Evolutionary conservation across 2,329 filamentous ascomycete genomes (phyloP), one percentile per base, ranked within the genome.

Genomic region (Aureobasidium uvarum): DNA sequence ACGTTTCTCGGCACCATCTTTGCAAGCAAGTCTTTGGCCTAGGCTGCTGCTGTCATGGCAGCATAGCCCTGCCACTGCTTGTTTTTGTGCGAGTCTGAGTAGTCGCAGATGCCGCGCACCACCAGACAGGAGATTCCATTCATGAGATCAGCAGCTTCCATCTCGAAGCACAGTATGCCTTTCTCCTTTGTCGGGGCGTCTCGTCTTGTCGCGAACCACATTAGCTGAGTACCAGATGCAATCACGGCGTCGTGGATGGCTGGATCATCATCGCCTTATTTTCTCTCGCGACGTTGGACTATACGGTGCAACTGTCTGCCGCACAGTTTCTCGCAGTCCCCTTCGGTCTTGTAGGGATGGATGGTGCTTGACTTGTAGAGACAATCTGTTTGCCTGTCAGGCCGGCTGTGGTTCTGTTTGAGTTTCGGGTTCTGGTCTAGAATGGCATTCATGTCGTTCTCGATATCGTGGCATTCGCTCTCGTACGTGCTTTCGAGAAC

Each of bases 191-290:
- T 36, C 7, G 63, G 16, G 13, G 38, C 20, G 23, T 67, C 66
- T 48, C 66, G 55, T 6, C 13, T 56, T 20, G 1, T 33, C 13
- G 46, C 66, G 46, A 64, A 56, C 38, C 66, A 66, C 23, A 67
- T 51, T 7, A 67, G 25, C 14, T 33, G 72, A 56, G 80, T 74
- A 16, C 74, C 77, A 1, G 77, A 80, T 6, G 73, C 79, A 2
- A 81, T 72, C 0, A 67, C 60, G 0, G 79, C 79, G 38, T 80
- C 69, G 56, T 78, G 75, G 0, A 81, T 66, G 0, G 8, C 66
- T 45, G 74, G 74, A n/a, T 51, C 14, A 5, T 58, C 31, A 10
- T 39, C 38, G 16, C 13, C 38, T 11, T 39, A 5, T 50, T 23
- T 2, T 13, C 7, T 18, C 16, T n/a, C n/a, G 4, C 33, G 16